Evolutionary conservation across 345 rosid genomes (phyloP).

Genomic region (Pistacia integerrima): DNA sequence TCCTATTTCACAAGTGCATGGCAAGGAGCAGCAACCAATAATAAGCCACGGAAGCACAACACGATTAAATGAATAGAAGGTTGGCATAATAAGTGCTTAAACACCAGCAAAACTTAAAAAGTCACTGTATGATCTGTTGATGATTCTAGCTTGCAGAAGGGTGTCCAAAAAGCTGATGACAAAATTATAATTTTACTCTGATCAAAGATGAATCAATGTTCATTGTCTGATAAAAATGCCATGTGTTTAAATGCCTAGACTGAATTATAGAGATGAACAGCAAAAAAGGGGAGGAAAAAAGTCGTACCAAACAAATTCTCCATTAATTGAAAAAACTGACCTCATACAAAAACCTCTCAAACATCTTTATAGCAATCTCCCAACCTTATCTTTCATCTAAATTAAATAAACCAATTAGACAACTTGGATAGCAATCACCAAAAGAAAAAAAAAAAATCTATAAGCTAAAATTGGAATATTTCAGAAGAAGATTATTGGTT

Average conservation of each 20-base stretch:
- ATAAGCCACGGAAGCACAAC: too few species aligned
- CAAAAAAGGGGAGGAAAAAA: not conserved
- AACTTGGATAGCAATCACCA: constrained; percentile 34
- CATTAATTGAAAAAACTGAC: constrained; percentile 20
- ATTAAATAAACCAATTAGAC: constrained; percentile 19
- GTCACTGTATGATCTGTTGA: too few species aligned
- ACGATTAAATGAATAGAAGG: too few species aligned
- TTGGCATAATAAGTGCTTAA: too few species aligned
- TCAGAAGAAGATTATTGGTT: constrained; percentile 43
- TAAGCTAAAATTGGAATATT: constrained; percentile 37
- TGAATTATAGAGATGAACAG: not conserved
- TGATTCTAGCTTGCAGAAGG: too few species aligned
- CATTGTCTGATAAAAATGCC: too few species aligned
- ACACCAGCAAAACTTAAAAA: too few species aligned
- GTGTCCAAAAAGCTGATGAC: too few species aligned
- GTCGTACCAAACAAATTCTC: constrained; percentile 26
- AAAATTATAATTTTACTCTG: too few species aligned
- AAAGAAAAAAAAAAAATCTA: constrained; percentile 16
- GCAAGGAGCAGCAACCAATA: too few species aligned
- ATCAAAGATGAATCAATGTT: too few species aligned
- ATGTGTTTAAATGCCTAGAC: not conserved
- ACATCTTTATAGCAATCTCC: constrained; percentile 32
- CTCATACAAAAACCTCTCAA: constrained; percentile 32
- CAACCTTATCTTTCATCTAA: constrained; percentile 31
- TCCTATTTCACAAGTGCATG: too few species aligned